phyloP scores from a whole-genome alignment of 2,329 filamentous ascomycete genomes.

The Ambrosiella beaveri region DNA sequence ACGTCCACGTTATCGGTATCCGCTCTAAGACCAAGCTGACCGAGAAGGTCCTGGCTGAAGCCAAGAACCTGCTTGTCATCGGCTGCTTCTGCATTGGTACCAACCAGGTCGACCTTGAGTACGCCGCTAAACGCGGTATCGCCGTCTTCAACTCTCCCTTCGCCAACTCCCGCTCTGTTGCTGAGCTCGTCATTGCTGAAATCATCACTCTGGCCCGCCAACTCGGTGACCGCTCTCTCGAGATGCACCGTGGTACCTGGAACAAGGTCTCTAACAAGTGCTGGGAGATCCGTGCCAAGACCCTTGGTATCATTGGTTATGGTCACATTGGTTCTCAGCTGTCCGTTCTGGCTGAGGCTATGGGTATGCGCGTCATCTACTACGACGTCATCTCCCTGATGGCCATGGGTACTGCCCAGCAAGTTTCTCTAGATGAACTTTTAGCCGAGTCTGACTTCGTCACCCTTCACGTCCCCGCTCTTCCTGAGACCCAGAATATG shows the following conservation, averaged over 20 bases:
- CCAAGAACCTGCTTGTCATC: conserved; percentile 86
- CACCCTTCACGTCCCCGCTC: conserved; percentile 84
- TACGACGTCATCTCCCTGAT: conserved; percentile 91
- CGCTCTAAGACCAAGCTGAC: conserved; percentile 94
- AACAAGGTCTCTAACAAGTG: conserved; percentile 95
- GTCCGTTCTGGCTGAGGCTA: conserved; percentile 85
- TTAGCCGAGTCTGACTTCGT: conserved; percentile 76
- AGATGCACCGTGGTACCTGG: conserved; percentile 90
- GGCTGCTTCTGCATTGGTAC: conserved; percentile 99
- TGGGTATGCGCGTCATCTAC: conserved; percentile 97
- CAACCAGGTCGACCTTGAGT: conserved; percentile 80
- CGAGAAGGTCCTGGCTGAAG: conserved; percentile 65
- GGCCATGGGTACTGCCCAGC: conserved; percentile 74
- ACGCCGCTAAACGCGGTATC: conserved; percentile 69
- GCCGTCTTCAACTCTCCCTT: conserved; percentile 99
- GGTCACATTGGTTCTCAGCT: conserved; percentile 94
- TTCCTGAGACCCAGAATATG: conserved; percentile 84
- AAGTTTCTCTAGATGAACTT: conserved; percentile 65
- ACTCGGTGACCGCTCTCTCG: conserved; percentile 77
- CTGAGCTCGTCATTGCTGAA: conserved; percentile 86
- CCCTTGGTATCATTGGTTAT: conserved; percentile 85
- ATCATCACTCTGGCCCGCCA: conserved; percentile 86
- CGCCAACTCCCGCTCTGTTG: conserved; percentile 91
- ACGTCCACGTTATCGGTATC: conserved; percentile 95
- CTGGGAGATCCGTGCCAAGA: conserved; percentile 98